Base-by-base conservation (phyloP, 2,329 filamentous ascomycete species). In the Aspergillus eucalypticola region DNA sequence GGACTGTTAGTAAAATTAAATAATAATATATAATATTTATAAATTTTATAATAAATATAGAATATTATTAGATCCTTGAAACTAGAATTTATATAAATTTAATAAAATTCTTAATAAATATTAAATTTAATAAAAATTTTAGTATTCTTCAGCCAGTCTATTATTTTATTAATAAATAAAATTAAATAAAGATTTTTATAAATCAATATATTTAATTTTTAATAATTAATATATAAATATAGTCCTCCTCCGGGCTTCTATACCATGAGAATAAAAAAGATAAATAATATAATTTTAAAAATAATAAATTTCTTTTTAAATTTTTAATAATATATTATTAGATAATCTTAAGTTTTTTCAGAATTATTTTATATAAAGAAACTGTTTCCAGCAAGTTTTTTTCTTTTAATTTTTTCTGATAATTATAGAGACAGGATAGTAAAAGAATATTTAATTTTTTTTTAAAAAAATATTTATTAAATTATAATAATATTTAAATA, bases 11-110 rank as follows among this genome's bases (percentile, higher is more conserved):
- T n/a, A 13, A 42, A 3, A 15, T 10, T 38, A 32, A 15, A 52
- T 19, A 42, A 48, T 46, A 55, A 32, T 46, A 55, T 19, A 48
- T 44, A n/a, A 27, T 50, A 7, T 25, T 25, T 25, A 25, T 25
- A 7, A 2, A 25, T 25, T 25, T 7, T 25, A 32, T 50, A 17
- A 32, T 50, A 50, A 19, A 29, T 50, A 32, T 50, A 29, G 8
- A 44, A 42, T 10, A 35, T 54, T 27, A 42, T 42, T 3, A 42
- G 2, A 19, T 19, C 5, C 17, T 42, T 5, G 1, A 19, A 42
- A 19, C 2, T 4, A 10, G 2, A 8, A 11, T 39, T 42, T 54
- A 54, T 38, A 23, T 5, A 41, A 17, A 39, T 39, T 11, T 15
- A 54, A 3, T 54, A 54, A 21, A 38, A 54, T 5, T 15, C 10